Evolutionary conservation across 192 early-diverging fungal genomes (phyloP).

Genomic region (Endogone sp.): DNA sequence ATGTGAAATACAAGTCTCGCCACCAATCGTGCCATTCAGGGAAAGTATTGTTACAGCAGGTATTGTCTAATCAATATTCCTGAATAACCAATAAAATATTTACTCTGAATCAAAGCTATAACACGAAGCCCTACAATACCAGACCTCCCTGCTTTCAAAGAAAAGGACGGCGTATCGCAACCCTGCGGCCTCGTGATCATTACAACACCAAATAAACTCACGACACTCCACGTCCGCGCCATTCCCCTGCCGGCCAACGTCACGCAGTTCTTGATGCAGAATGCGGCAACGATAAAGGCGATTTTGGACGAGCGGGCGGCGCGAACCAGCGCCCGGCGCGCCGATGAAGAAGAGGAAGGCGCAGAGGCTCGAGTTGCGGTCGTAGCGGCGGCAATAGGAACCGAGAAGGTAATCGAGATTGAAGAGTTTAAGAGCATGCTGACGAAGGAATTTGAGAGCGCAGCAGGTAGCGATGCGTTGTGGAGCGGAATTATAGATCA

Average conservation of each 20-base stretch:
- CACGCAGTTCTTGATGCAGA: slow-evolving; percentile 46
- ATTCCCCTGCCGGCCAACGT: slow-evolving; percentile 68
- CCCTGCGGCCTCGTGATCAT: slow-evolving; percentile 62
- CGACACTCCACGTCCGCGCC: slow-evolving; percentile 59
- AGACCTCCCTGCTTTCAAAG: slow-evolving; percentile 31
- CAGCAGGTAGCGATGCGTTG: slow-evolving; percentile 35
- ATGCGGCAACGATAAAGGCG: slow-evolving; percentile 47
- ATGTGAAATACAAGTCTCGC: slow-evolving; percentile 90
- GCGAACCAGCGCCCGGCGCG: slow-evolving; percentile 19
- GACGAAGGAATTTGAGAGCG: slow-evolving; percentile 39
- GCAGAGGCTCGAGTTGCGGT: slow-evolving; percentile 17
- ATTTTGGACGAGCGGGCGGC: slow-evolving; percentile 45
- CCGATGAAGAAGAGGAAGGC: slow-evolving; percentile 5
- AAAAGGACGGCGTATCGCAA: slow-evolving; percentile 40
- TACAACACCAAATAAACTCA: slow-evolving; percentile 54
- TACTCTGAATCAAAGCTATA: slow-evolving; percentile 5
- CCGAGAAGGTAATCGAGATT: slow-evolving; percentile 12
- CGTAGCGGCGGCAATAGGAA: neutral
- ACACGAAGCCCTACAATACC: slow-evolving; percentile 22
- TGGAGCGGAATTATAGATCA: slow-evolving; percentile 49
- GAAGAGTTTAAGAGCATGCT: slow-evolving; percentile 38
- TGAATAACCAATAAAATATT: too few relatives aligned
- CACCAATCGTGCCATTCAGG: slow-evolving; percentile 95
- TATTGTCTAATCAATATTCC: too few relatives aligned
- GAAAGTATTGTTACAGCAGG: slow-evolving; percentile 73